A percentile compares a stretch with the other conserved stretches of the same genome.
Evolutionary conservation across 805 yeast genomes (phyloP).

Genomic region (Candida maesae): DNA sequence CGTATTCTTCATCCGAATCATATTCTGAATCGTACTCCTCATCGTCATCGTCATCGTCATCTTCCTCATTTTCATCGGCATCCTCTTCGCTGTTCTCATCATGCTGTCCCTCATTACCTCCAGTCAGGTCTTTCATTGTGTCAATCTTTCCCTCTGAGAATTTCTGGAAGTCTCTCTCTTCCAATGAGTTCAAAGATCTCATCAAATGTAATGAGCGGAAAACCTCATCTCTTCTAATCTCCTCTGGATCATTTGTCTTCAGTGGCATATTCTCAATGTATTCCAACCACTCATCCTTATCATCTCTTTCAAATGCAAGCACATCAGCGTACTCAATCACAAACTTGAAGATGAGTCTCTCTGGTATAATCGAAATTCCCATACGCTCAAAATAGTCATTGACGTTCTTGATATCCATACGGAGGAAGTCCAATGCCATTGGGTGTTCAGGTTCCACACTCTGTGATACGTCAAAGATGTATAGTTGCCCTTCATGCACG

Average conservation of each 20-base stretch:
- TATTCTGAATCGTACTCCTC: slow-evolving; percentile 27
- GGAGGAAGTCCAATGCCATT: slow-evolving; percentile 86
- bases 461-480: slow-evolving; percentile 95
- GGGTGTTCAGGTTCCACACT: slow-evolving; percentile 98
- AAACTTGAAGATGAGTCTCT: slow-evolving; percentile 75
- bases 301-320: slow-evolving; percentile 37
- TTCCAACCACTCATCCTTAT: slow-evolving; percentile 35
- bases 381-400: slow-evolving; percentile 79
- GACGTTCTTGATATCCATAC: slow-evolving; percentile 97
- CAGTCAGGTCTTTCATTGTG: slow-evolving; percentile 63
- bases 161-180: slow-evolving; percentile 85
- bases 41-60: slow-evolving; percentile 22
- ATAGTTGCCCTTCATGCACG: slow-evolving; percentile 72
- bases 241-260: slow-evolving; percentile 47
- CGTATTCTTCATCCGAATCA: slow-evolving; percentile 30
- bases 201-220: slow-evolving; percentile 79
- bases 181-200: slow-evolving; percentile 74
- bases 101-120: slow-evolving; percentile 28
- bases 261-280: slow-evolving; percentile 52
- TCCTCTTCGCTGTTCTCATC: slow-evolving; percentile 29
- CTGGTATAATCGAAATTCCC: slow-evolving; percentile 75
- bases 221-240: slow-evolving; percentile 75
- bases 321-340: slow-evolving; percentile 47
- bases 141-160: slow-evolving; percentile 78
- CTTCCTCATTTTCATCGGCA: too few species aligned